Evolutionary conservation across 257 asterid species (phyloP), one percentile per base, ranked within the genome.

Genomic region (Rubia yunnanensis): DNA sequence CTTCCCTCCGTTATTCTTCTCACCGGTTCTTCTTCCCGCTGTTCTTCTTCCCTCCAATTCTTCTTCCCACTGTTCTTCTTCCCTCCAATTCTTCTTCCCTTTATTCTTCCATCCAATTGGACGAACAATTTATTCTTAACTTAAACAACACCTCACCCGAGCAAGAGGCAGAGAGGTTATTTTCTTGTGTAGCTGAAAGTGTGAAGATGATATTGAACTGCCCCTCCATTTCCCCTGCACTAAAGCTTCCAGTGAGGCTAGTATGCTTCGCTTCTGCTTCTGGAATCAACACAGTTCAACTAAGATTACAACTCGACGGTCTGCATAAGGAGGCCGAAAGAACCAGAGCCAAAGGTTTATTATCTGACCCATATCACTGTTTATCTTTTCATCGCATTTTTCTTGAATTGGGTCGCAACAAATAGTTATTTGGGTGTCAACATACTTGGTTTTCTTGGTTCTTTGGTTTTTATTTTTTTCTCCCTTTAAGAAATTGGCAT

Each of bases 311-410:
- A 31, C 67, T 80, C 7, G 83, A 77, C 41, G 73, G 52, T 31
- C 75, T 80, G 53, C 79, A 77, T 38, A 77, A 77, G 75, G 85
- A 80, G 53, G 82, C 80, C 28, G 56, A 80, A 54, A 50, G 18
- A 54, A 53, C 85, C 23, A 74, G 82, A 61, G 68, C 69, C 57
- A 77, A 80, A 72, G 77, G 81, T 74, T 57, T 5, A 5, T 28
- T 35, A 50, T 20, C 22, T 13, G 7, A 39, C 60, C 57, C 57
- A 0, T 7, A 58, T 14, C 22, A 20, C n/a, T 48, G n/a, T n/a
- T n/a, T n/a, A n/a, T 32, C 13, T 5, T 31, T 52, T 18, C 10
- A 17, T 34, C 4, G 8, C 41, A 17, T 10, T 8, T 44, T 61
- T 38, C 34, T 15, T 52, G 60, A 62, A 67, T 30, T 53, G 52